Percentiles rank a stretch among this genome's conserved stretches.
phyloP scores from a whole-genome alignment of 257 asterid genomes.

The Striga asiatica region DNA sequence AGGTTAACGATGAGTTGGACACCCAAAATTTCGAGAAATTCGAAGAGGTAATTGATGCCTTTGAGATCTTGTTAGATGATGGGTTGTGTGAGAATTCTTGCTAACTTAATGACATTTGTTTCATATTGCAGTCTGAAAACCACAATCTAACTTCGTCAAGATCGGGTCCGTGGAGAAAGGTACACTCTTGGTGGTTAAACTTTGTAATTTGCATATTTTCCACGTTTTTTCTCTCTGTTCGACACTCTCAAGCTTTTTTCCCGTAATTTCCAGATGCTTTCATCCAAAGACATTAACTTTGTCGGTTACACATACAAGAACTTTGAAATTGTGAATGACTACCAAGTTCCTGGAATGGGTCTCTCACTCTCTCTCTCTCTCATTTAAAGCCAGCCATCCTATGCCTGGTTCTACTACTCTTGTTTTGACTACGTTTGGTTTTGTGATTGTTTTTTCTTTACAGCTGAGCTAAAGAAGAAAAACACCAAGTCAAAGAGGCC shows the following conservation, averaged over 20 bases:
- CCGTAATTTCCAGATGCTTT: constrained; percentile 65
- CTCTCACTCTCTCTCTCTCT: constrained; percentile 20
- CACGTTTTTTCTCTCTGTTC: not conserved
- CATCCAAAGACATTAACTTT: constrained; percentile 90
- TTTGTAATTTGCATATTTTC: constrained; percentile 9
- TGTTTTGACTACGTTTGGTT: constrained; percentile 7
- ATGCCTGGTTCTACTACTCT: not conserved
- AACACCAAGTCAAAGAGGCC: constrained; percentile 66
- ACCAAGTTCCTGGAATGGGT: constrained; percentile 97
- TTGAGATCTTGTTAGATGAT: not conserved
- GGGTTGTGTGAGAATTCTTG: too few species aligned
- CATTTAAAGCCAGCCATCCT: constrained; percentile 6
- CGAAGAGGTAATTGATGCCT: constrained; percentile 50
- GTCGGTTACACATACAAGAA: constrained; percentile 98
- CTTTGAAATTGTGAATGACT: constrained; percentile 90
- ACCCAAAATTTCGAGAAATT: constrained; percentile 94
- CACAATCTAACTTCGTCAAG: constrained; percentile 50
- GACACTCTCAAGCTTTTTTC: constrained; percentile 15
- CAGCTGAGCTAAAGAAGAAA: constrained; percentile 96
- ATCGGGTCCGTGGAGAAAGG: constrained; percentile 99
- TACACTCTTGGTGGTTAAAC: constrained; percentile 19
- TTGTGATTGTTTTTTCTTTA: constrained; percentile 6
- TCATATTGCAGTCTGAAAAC: constrained; percentile 49
- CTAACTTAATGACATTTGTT: constrained; percentile 9
- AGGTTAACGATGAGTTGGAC: constrained; percentile 88